Percentiles rank a stretch among this genome's conserved stretches.
Conservation (phyloP, 371 early-diverging fungal genomes). For the Smittium culicis region DNA sequence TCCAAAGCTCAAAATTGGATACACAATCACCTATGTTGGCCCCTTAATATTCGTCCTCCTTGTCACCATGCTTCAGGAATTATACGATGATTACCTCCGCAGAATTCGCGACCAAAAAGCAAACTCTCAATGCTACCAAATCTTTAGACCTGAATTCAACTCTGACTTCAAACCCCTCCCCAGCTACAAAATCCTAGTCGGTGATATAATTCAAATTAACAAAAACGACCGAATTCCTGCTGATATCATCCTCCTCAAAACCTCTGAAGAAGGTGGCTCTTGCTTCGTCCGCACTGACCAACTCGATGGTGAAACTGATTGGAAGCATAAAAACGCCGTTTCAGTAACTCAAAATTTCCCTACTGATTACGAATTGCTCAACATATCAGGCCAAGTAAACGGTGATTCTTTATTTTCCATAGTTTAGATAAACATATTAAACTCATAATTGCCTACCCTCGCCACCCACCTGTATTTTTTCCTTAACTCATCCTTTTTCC, state of each 20-base stretch:
- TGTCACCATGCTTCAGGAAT: conserved; percentile 94
- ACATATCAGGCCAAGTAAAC: too few species aligned
- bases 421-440: too few species aligned
- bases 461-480: too few species aligned
- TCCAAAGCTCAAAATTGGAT: conserved; percentile 62
- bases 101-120: conserved; percentile 84
- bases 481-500: too few species aligned
- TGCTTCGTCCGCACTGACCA: conserved; percentile 99
- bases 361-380: conserved; percentile 34
- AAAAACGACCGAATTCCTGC: conserved; percentile 92
- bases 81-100: conserved; percentile 86
- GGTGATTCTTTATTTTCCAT: too few species aligned
- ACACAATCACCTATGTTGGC: conserved; percentile 85
- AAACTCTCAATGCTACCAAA: conserved; percentile 69
- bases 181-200: conserved; percentile 77
- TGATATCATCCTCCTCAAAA: conserved; percentile 79
- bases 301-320: conserved; percentile 98
- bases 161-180: conserved; percentile 51
- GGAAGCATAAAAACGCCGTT: conserved; percentile 89
- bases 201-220: conserved; percentile 78
- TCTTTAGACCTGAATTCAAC: conserved; percentile 31
- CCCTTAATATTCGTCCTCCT: conserved; percentile 89
- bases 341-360: conserved; percentile 59
- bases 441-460: too few species aligned
- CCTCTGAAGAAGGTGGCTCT: conserved; percentile 71